Percentiles rank a stretch among this genome's conserved stretches.
phyloP scores from a whole-genome alignment of 1,284 basidiomycete species.

The Rhodotorula sp. region DNA sequence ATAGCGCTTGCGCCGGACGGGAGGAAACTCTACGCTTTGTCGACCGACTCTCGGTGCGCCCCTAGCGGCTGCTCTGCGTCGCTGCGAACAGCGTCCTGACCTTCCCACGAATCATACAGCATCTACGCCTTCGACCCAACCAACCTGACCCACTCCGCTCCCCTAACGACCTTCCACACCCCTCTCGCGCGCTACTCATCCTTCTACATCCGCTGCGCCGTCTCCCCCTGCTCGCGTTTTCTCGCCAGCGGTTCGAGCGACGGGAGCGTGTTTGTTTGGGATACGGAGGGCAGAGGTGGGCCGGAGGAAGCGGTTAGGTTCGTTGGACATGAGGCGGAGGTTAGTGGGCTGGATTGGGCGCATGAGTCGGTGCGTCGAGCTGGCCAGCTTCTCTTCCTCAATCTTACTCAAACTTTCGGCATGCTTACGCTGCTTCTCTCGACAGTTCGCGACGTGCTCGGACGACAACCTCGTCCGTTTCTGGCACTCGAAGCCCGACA shows the following conservation, averaged over 20 bases:
- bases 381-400: background rate
- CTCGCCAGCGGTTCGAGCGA: constrained; percentile 38
- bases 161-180: constrained; percentile 26
- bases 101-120: too few species aligned
- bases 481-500: constrained; percentile 26
- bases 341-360: constrained; percentile 41
- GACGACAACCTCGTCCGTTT: constrained; percentile 40
- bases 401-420: background rate
- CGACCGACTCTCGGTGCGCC: constrained; percentile 39
- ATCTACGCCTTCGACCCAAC: constrained; percentile 38
- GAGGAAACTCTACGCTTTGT: constrained; percentile 37
- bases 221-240: constrained; percentile 41
- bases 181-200: constrained; percentile 13
- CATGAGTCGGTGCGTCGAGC: constrained; percentile 20
- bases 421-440: background rate
- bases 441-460: constrained; percentile 38
- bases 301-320: constrained; percentile 28
- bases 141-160: constrained; percentile 37
- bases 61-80: too few species aligned
- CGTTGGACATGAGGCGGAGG: constrained; percentile 38
- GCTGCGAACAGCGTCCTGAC: too few species aligned
- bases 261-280: constrained; percentile 31
- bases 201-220: constrained; percentile 43
- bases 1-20: constrained; percentile 42
- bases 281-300: constrained; percentile 22